Conservation (phyloP, 1,284 basidiomycete genomes). For the Peniophora sp. region DNA sequence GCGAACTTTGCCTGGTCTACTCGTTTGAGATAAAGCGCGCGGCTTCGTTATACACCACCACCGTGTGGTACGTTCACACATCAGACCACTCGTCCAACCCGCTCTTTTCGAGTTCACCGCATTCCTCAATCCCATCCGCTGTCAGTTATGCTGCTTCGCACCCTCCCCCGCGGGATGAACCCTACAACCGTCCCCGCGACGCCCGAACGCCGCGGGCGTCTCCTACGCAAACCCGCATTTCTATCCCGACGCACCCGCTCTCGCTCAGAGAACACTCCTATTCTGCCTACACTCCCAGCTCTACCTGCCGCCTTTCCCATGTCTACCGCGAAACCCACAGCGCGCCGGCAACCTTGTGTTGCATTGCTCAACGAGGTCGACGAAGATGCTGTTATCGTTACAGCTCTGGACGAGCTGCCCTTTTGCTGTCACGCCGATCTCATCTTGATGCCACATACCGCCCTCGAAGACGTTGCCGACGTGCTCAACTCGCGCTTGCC, state of each 20-base stretch:
- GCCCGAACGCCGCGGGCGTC: neutral
- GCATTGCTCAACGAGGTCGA: slow-evolving; percentile 41
- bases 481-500: slow-evolving; percentile 43
- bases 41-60: too few relatives aligned
- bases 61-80: too few relatives aligned
- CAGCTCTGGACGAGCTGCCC: slow-evolving; percentile 37
- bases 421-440: slow-evolving; percentile 61
- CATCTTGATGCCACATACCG: slow-evolving; percentile 38
- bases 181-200: neutral
- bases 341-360: slow-evolving; percentile 15
- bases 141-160: neutral
- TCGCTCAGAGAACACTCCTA: neutral
- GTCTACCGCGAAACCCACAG: neutral
- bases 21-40: too few relatives aligned
- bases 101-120: neutral
- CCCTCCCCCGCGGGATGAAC: neutral
- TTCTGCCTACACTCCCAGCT: neutral
- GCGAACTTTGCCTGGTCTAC: too few relatives aligned
- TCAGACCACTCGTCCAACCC: too few relatives aligned
- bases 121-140: neutral
- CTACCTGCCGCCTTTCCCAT: neutral
- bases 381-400: slow-evolving; percentile 49
- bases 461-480: slow-evolving; percentile 37
- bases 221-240: neutral
- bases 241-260: neutral